phyloP scores from a whole-genome alignment of 805 yeast genomes.

The Vanderwaltozyma yarrowii region DNA sequence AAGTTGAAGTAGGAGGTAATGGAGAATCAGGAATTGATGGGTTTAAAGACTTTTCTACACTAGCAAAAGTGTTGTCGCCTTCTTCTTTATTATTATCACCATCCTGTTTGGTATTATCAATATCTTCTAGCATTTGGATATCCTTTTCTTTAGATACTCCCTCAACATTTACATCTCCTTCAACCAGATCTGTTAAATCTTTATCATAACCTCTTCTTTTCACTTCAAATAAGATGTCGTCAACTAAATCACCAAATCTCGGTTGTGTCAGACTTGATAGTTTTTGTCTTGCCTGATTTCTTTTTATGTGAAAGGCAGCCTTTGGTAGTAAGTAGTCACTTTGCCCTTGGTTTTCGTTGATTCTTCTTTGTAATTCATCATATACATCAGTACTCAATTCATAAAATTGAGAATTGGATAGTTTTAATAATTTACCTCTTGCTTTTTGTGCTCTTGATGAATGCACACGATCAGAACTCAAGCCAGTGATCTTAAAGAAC shows the following conservation, averaged over 20 bases:
- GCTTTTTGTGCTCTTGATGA: conserved; percentile 64
- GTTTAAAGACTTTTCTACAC: conserved; percentile 1
- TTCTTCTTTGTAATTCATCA: conserved; percentile 82
- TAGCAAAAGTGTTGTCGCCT: no score
- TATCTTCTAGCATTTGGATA: no score
- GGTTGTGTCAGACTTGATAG: conserved; percentile 72
- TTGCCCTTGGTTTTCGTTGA: conserved; percentile 45
- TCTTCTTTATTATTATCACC: no score
- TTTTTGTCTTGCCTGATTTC: conserved; percentile 93
- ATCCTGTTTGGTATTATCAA: no score
- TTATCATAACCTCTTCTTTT: conserved; percentile 58
- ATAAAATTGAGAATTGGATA: conserved; percentile 71
- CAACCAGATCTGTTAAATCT: not conserved
- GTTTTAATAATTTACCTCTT: conserved; percentile 69
- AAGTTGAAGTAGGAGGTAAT: conserved; percentile 27
- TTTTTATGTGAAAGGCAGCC: conserved; percentile 73
- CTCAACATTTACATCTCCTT: not conserved
- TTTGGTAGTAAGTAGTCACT: conserved; percentile 61
- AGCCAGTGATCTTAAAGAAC: conserved; percentile 23
- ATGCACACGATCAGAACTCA: conserved; percentile 22
- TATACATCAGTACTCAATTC: conserved; percentile 91
- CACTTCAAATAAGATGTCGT: conserved; percentile 80
- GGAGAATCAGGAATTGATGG: conserved; percentile 3
- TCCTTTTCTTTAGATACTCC: no score
- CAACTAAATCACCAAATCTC: conserved; percentile 81